Evolutionary conservation across 2,329 filamentous ascomycete genomes (phyloP).

Genomic region (Phaeosphaeria sp.): DNA sequence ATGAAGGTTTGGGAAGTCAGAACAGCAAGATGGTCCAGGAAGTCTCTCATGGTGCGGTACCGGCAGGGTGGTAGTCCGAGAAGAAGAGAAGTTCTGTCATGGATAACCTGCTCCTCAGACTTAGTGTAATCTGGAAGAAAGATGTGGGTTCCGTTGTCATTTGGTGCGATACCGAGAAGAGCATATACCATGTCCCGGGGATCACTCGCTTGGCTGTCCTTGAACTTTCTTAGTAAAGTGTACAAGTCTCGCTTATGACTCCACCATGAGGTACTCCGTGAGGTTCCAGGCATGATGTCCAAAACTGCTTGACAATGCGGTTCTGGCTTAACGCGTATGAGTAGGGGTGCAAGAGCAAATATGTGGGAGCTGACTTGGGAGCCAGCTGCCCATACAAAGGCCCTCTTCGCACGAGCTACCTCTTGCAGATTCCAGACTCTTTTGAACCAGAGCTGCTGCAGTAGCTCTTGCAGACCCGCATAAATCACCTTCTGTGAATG

Average conservation of each 20-base stretch:
- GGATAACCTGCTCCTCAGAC: not conserved
- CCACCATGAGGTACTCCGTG: constrained; percentile 22
- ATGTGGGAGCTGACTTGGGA: constrained; percentile 10
- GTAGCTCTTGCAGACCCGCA: constrained; percentile 7
- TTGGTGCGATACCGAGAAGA: constrained; percentile 18
- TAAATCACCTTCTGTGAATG: not conserved
- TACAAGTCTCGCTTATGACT: constrained; percentile 14
- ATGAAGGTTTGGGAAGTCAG: not conserved
- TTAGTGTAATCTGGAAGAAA: not conserved
- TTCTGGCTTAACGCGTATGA: constrained; percentile 9
- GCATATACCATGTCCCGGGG: constrained; percentile 23
- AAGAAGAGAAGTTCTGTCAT: not conserved
- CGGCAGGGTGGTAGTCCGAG: not conserved
- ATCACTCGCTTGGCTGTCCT: too few species aligned
- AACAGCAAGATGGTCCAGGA: not conserved
- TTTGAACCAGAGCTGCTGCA: constrained; percentile 9
- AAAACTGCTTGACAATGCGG: constrained; percentile 21
- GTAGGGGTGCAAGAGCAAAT: constrained; percentile 13
- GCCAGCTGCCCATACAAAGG: constrained; percentile 12
- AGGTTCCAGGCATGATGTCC: constrained; percentile 22
- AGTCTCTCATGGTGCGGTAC: not conserved
- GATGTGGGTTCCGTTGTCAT: not conserved
- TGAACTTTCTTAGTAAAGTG: constrained; percentile 18
- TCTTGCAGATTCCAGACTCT: constrained; percentile 26
- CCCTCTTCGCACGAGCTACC: constrained; percentile 14